Base-by-base conservation (phyloP, 2,329 filamentous ascomycete genomes). In the Trichophyton mentagrophytes region DNA sequence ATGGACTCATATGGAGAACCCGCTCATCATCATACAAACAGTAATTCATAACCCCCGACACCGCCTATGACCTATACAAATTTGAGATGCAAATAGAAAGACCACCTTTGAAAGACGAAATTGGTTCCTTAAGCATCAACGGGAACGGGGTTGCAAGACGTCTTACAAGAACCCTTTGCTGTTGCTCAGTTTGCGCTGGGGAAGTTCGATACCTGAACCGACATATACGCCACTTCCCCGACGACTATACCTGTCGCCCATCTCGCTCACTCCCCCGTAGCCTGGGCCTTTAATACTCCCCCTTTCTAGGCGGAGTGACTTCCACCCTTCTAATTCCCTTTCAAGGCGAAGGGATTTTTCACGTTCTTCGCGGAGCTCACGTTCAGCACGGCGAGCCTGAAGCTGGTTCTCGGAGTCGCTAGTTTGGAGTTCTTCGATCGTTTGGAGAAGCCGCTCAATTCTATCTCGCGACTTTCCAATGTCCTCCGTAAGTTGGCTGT, bases 391-490 rank as follows among this genome's bases (percentile, higher is more conserved):
- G 61, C 92, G 87, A 27, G 89, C 86, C 27, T 85, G 81, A 47
- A 97, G 81, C 72, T 96, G 90, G 55, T 85, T 86, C 9, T 85
- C 80, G 22, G 88, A 90, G 73, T 97, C 92, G 13, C 85, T 88
- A 13, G 88, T 85, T 72, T 99, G 92, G 38, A 99, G 83, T 71
- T 97, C 92, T 70, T 97, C 92, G 67, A 99, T 96, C 1, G 89
- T 90, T 70, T 85, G 82, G 58, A 99, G 85, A 3, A 97, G 85
- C 70, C 90, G 90, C 65, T 93, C 89, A 64, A 90, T 84, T 78
- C 93, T 95, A 75, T 97, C 92, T 64, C 92, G 88, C 69, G 90
- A 85, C 65, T 92, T 88, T 66, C 80, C 79, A 61, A 96, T 82
- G 68, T 97, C 93, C 59, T 96, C 92, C 60, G 85, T 82, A 17